These are phyloP conservation scores for Fusarium citri DNA, from an alignment of 2,329 filamentous ascomycete species.

Conservation along the genomic window DNA sequence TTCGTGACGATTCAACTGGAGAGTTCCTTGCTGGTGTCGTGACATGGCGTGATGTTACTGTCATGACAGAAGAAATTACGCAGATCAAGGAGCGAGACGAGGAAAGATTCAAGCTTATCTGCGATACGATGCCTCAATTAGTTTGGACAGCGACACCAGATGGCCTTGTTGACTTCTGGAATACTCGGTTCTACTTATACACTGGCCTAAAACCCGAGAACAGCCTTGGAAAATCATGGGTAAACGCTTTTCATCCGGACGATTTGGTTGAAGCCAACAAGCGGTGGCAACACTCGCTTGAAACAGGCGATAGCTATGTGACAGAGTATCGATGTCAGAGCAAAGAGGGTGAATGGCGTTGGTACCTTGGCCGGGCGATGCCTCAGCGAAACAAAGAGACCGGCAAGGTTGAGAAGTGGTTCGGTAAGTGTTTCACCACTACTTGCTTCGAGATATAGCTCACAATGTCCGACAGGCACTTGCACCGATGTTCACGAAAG, in stretches of 20 bases:
- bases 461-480: conserved; percentile 57
- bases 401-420: conserved; percentile 81
- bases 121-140: conserved; percentile 77
- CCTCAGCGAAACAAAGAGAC: conserved; percentile 74
- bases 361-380: conserved; percentile 80
- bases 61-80: conserved; percentile 75
- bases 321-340: conserved; percentile 78
- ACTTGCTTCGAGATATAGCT: background rate
- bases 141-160: conserved; percentile 79
- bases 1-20: conserved; percentile 73
- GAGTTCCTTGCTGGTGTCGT: conserved; percentile 81
- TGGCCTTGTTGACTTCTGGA: conserved; percentile 78
- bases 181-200: conserved; percentile 82
- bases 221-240: conserved; percentile 72
- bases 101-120: conserved; percentile 79
- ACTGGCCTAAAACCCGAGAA: conserved; percentile 74
- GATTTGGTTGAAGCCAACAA: conserved; percentile 68
- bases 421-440: conserved; percentile 60
- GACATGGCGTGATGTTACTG: conserved; percentile 78
- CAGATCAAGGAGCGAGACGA: conserved; percentile 78
- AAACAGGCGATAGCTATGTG: conserved; percentile 75
- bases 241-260: conserved; percentile 74
- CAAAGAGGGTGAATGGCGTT: conserved; percentile 77
- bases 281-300: conserved; percentile 71
- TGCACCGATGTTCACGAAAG: conserved; percentile 84